Evolutionary conservation across 805 yeast species (phyloP).

Genomic region (Scheffersomyces lignosus): DNA sequence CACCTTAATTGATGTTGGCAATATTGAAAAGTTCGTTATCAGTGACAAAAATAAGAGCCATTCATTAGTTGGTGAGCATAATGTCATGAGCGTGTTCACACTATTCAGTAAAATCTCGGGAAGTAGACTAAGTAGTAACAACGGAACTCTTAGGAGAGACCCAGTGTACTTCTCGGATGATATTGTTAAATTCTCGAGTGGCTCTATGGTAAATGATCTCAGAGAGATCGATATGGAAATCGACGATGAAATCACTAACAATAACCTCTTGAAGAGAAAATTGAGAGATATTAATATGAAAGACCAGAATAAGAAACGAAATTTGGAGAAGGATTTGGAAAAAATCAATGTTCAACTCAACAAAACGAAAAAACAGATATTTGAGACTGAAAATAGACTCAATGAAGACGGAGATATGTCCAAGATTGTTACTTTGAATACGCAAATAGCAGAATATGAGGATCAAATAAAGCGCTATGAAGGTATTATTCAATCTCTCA

Average conservation of each 20-base stretch:
- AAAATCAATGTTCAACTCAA: constrained; percentile 8
- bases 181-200: constrained; percentile 29
- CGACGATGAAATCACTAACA: constrained; percentile 5
- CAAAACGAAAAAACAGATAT: constrained; percentile 15
- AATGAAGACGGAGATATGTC: constrained; percentile 48
- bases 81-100: constrained; percentile 44
- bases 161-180: constrained; percentile 48
- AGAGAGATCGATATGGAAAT: constrained; percentile 11
- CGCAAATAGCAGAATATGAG: constrained; percentile 29
- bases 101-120: constrained; percentile 47
- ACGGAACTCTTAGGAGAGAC: constrained; percentile 50
- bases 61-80: constrained; percentile 24
- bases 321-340: constrained; percentile 8
- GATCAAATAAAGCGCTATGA: constrained; percentile 26
- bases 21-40: constrained; percentile 59
- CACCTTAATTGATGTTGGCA: constrained; percentile 61
- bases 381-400: constrained; percentile 37
- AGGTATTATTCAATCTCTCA: constrained; percentile 29
- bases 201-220: constrained; percentile 8
- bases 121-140: constrained; percentile 36
- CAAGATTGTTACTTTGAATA: constrained; percentile 36
- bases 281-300: constrained; percentile 5
- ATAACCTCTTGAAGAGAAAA: constrained; percentile 5
- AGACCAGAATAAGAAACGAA: constrained; percentile 6
- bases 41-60: constrained; percentile 55